phyloP scores from a whole-genome alignment of 129 eudicot species.

The Centaurea solstitialis region DNA sequence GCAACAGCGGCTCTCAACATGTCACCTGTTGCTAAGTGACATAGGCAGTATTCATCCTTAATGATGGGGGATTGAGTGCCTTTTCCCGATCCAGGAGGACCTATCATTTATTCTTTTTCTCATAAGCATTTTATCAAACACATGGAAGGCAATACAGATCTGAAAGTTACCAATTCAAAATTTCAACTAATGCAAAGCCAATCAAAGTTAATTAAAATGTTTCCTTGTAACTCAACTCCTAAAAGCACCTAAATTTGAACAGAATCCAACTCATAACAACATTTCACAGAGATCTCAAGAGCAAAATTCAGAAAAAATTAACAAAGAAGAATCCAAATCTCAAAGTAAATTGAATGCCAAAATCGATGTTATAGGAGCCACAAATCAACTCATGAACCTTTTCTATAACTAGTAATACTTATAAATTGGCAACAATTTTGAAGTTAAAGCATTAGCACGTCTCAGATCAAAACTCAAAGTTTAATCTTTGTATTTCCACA shows the following conservation, averaged over 20 bases:
- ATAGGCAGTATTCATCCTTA: conserved; percentile 85
- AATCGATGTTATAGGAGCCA: neutral
- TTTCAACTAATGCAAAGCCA: neutral
- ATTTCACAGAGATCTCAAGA: neutral
- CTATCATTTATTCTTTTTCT: conserved; percentile 40
- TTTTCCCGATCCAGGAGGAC: conserved; percentile 96
- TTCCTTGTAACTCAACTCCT: neutral
- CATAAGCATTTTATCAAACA: conserved; percentile 10
- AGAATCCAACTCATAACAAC: neutral
- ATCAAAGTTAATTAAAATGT: neutral
- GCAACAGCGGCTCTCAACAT: conserved; percentile 94
- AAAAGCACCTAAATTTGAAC: neutral
- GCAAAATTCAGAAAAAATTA: neutral
- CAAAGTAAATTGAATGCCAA: neutral
- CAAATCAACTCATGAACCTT: neutral
- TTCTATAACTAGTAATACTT: neutral
- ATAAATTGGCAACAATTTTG: neutral
- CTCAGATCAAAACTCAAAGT: neutral
- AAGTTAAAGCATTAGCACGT: neutral
- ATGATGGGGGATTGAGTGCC: conserved; percentile 88
- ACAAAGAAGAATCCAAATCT: neutral
- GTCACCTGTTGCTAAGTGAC: conserved; percentile 90
- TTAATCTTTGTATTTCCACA: neutral
- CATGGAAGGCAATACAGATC: conserved; percentile 10
- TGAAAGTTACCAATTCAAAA: neutral